phyloP scores from a whole-genome alignment of 2,329 filamentous ascomycete species.

The Colletotrichum simmondsii region DNA sequence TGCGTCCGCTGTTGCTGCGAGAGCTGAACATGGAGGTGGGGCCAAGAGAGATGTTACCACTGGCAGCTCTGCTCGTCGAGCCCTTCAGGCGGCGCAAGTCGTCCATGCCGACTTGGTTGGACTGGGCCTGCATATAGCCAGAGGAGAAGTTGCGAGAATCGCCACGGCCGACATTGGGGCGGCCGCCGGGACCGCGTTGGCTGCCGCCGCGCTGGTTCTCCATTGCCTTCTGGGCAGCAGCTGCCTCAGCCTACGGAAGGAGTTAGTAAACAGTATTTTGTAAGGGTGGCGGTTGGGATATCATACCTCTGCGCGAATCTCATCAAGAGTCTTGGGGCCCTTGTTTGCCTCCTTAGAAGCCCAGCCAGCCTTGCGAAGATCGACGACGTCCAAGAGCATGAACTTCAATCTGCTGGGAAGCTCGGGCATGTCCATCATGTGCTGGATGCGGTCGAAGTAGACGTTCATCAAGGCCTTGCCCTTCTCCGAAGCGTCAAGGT shows the following conservation, averaged over 20 bases:
- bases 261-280: constrained; percentile 38
- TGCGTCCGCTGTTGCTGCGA: constrained; percentile 90
- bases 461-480: constrained; percentile 88
- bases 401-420: constrained; percentile 91
- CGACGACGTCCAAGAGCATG: constrained; percentile 95
- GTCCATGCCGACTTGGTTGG: constrained; percentile 90
- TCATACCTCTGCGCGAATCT: constrained; percentile 83
- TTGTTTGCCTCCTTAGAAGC: constrained; percentile 89
- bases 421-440: constrained; percentile 82
- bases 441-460: constrained; percentile 91
- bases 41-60: constrained; percentile 76
- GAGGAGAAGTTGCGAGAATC: constrained; percentile 87
- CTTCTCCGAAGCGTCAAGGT: constrained; percentile 86
- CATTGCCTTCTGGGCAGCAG: constrained; percentile 82
- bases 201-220: constrained; percentile 69
- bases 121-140: constrained; percentile 76
- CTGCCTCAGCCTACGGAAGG: constrained; percentile 70
- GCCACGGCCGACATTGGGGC: constrained; percentile 81
- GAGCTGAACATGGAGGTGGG: constrained; percentile 88
- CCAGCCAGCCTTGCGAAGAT: constrained; percentile 84
- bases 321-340: constrained; percentile 94
- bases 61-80: constrained; percentile 66
- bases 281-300: background rate
- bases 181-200: constrained; percentile 76
- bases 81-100: constrained; percentile 87